Conservation (phyloP, 164 flowering plant species). For the Magnolia changhungtana region DNA sequence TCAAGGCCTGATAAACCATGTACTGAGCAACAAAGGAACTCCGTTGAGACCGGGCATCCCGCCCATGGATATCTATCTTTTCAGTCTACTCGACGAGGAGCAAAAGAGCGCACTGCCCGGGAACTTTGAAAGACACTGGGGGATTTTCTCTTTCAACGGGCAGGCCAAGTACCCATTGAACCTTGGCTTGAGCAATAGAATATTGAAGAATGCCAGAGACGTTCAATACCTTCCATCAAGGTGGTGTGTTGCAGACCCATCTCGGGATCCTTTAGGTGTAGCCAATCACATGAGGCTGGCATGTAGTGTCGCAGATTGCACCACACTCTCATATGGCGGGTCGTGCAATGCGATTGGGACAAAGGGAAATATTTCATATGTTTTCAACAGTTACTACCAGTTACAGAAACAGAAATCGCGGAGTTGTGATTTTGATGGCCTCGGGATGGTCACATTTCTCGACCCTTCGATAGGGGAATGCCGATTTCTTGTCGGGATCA, state of each 20-base stretch:
- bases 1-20: constrained; percentile 72
- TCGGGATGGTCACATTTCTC: constrained; percentile 81
- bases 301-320: constrained; percentile 81
- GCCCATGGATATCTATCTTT: constrained; percentile 78
- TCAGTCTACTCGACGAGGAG: constrained; percentile 82
- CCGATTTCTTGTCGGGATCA: constrained; percentile 78
- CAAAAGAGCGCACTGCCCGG: constrained; percentile 78
- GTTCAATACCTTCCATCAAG: constrained; percentile 80
- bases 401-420: constrained; percentile 57
- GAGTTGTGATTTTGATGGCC: constrained; percentile 88
- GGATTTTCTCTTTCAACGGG: constrained; percentile 88
- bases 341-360: constrained; percentile 79
- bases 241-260: constrained; percentile 89
- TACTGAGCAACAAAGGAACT: constrained; percentile 70
- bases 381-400: constrained; percentile 93
- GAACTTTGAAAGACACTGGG: constrained; percentile 95
- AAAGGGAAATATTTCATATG: constrained; percentile 83
- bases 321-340: constrained; percentile 77
- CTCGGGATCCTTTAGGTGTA: constrained; percentile 52
- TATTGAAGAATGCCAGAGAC: constrained; percentile 62
- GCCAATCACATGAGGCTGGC: constrained; percentile 66
- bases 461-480: constrained; percentile 88
- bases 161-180: constrained; percentile 74
- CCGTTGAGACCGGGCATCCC: constrained; percentile 78
- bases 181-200: constrained; percentile 62